These are phyloP conservation scores for Micractinium conductrix DNA, from an alignment of 139 green algal species.

Conservation along the genomic window DNA sequence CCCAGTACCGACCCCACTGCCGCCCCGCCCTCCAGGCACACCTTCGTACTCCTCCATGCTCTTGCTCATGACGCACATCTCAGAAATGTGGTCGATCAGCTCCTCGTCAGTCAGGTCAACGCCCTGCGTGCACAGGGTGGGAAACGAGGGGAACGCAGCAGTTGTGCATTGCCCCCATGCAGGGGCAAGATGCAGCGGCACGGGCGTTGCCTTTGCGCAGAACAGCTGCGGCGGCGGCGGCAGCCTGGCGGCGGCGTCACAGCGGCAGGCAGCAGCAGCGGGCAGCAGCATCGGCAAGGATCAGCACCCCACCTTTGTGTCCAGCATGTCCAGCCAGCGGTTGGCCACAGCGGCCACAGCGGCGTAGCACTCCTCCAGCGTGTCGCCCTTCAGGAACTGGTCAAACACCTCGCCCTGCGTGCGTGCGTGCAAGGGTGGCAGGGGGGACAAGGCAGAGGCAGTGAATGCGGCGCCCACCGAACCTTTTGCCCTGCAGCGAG, in stretches of 20 bases:
- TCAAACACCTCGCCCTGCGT: slow-evolving; percentile 87
- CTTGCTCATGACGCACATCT: slow-evolving; percentile 97
- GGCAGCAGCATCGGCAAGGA: too few relatives aligned
- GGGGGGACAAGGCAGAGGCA: neutral
- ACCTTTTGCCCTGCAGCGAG: neutral
- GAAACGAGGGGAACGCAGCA: too few relatives aligned
- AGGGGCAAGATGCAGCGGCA: too few relatives aligned
- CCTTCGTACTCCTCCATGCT: slow-evolving; percentile 93
- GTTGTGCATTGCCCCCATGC: too few relatives aligned
- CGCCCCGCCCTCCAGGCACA: too few relatives aligned
- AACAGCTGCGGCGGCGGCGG: too few relatives aligned
- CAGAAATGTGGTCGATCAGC: slow-evolving; percentile 92
- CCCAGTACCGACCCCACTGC: too few relatives aligned
- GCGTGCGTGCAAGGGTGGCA: neutral
- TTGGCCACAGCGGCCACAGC: slow-evolving; percentile 94
- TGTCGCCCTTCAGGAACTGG: slow-evolving; percentile 89
- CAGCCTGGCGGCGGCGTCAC: too few relatives aligned
- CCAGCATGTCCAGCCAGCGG: slow-evolving; percentile 97
- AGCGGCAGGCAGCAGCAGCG: too few relatives aligned
- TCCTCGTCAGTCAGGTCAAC: slow-evolving; percentile 88
- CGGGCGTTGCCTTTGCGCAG: too few relatives aligned
- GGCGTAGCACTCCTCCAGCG: slow-evolving; percentile 90
- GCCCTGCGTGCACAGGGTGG: too few relatives aligned
- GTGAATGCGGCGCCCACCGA: neutral
- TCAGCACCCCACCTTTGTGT: slow-evolving; percentile 75